Evolutionary conservation across 306 rosid species (phyloP).

Genomic region (Gastrolobium villosum): DNA sequence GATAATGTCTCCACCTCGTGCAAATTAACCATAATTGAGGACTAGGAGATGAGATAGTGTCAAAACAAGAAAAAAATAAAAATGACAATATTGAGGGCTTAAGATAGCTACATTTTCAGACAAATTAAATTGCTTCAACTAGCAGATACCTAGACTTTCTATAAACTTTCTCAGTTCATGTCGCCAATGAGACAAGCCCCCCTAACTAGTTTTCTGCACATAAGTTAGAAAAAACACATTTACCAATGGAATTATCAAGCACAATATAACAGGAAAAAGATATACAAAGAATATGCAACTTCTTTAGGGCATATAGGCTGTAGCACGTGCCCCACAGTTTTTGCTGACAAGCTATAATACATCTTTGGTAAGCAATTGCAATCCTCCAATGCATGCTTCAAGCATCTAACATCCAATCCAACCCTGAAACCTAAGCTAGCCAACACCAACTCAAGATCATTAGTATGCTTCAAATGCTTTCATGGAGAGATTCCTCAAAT

Average conservation of each 20-base stretch:
- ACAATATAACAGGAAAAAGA: constrained; percentile 51
- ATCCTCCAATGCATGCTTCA: constrained; percentile 48
- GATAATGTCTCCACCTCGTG: neutral
- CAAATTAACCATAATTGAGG: neutral
- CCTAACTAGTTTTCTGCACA: constrained; percentile 44
- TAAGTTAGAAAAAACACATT: constrained; percentile 45
- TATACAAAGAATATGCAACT: constrained; percentile 62
- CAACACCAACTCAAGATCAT: constrained; percentile 38
- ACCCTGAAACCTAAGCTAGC: constrained; percentile 40
- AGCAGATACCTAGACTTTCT: constrained; percentile 22
- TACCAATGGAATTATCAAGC: constrained; percentile 56
- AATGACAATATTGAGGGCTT: neutral
- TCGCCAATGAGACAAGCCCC: constrained; percentile 32
- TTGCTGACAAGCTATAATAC: constrained; percentile 44
- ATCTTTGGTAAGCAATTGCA: constrained; percentile 42
- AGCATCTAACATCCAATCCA: constrained; percentile 34
- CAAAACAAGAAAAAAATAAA: neutral
- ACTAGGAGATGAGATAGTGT: neutral
- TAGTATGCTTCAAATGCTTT: constrained; percentile 35
- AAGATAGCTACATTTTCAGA: constrained; percentile 26
- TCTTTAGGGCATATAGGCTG: constrained; percentile 35
- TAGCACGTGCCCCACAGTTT: constrained; percentile 33
- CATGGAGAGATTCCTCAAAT: constrained; percentile 43
- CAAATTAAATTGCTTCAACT: constrained; percentile 14
- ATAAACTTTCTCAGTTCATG: constrained; percentile 37